Base-by-base conservation (phyloP, 192 early-diverging fungal species). In the Entomortierella lignicola region DNA sequence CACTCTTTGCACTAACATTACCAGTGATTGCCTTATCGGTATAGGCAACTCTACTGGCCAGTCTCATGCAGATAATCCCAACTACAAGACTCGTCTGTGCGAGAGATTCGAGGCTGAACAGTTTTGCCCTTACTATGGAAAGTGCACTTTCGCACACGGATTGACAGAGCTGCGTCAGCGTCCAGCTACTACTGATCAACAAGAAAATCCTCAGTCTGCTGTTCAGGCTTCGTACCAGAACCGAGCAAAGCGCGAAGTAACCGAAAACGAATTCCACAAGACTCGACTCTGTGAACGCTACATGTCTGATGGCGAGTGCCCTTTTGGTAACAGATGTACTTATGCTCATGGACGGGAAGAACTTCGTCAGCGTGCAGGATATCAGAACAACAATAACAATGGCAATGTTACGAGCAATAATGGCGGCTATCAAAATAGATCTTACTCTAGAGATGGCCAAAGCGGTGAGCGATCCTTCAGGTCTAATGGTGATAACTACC, bases 71-170 rank as follows among this genome's bases (percentile, higher is more conserved):
- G 89, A 92, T 69, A 94, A 91, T 72, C 93, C 92, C 39, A 89
- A 93, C 50, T 96, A 94, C 85, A 96, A 95, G 71, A 96, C 95
- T 5, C 85, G 91, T 61, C 84, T 96, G 2, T 96, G 95, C 80
- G 94, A 95, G 58, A 77, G 94, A 54, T 95, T 90, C 66, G 91
- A 94, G 79, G 87, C 82, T 0, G 94, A 96, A 47, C 90, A 89
- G 11, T 72, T 74, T 58, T 94, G 92, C 58, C 91, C 92, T 8
- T 94, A 94, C 64, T 90, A 89, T 21, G 54, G 56, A 12, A 84
- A 89, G 63, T 94, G 92, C 72, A 91, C 89, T 39, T 94, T 94
- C 84, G 92, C 92, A 17, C 92, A 94, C 62, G 92, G 92, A n/a
- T 63, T 85, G 18, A 66, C 43, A 18, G 92, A 93, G 41, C 72